These are phyloP conservation scores for Picocystis salinarum DNA, from an alignment of 139 green algal genomes.

Conservation along the genomic window DNA sequence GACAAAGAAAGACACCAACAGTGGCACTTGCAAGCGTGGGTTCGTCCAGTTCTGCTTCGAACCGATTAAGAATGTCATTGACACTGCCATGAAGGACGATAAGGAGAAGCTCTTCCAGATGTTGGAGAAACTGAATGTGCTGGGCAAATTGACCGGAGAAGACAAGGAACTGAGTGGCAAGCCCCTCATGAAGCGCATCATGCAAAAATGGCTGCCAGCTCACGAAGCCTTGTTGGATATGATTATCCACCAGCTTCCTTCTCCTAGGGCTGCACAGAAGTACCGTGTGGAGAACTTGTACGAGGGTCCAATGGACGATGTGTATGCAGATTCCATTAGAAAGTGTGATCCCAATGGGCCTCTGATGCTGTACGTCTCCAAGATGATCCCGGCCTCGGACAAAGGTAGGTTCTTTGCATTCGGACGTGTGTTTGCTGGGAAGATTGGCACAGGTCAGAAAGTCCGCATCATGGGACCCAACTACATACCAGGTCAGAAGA, in stretches of 20 bases:
- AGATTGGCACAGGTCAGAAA: conserved; percentile 75
- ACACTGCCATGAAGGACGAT: conserved; percentile 85
- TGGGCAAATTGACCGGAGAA: conserved; percentile 60
- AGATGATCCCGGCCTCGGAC: conserved; percentile 96
- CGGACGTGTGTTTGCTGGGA: conserved; percentile 89
- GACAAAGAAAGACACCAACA: conserved; percentile 81
- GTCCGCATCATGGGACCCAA: conserved; percentile 98
- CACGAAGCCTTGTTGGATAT: conserved; percentile 91
- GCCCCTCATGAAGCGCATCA: conserved; percentile 63
- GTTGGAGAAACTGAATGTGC: conserved; percentile 72
- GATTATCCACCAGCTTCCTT: conserved; percentile 81
- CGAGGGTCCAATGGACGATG: conserved; percentile 89
- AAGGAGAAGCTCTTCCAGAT: conserved; percentile 89
- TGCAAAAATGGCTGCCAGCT: conserved; percentile 84
- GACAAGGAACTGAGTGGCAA: conserved; percentile 90
- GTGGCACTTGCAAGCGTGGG: conserved; percentile 72
- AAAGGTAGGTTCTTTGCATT: conserved; percentile 98
- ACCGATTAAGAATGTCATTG: conserved; percentile 79
- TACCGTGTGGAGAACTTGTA: conserved; percentile 96
- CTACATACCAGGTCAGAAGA: conserved; percentile 94
- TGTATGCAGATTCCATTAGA: conserved; percentile 76
- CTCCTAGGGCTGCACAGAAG: conserved; percentile 60
- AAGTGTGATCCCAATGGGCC: conserved; percentile 88
- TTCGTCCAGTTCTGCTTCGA: conserved; percentile 98
- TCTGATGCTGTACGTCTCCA: conserved; percentile 98